Percentiles rank a stretch among this genome's conserved stretches.
These are phyloP conservation scores for Arxiozyma telluris DNA, from an alignment of 1,139 yeast genomes.

Conservation along the genomic window DNA sequence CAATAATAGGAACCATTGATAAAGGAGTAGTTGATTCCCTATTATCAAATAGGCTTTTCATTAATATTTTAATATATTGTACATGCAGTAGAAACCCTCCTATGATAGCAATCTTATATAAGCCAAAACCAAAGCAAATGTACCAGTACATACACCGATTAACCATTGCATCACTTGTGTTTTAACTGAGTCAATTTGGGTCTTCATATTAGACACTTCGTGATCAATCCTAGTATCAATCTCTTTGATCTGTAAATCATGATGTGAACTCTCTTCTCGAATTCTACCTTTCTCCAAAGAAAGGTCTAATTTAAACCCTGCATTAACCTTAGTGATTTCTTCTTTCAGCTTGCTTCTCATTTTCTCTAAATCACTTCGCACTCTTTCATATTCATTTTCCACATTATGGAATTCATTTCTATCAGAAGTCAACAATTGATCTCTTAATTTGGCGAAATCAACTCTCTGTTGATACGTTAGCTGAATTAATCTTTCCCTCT, in stretches of 20 bases:
- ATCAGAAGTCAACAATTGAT: conserved; percentile 83
- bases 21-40: neutral
- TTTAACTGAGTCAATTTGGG: conserved; percentile 89
- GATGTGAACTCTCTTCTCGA: conserved; percentile 85
- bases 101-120: conserved; percentile 76
- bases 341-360: conserved; percentile 77
- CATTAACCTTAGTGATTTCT: conserved; percentile 83
- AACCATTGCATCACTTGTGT: conserved; percentile 97
- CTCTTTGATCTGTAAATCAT: conserved; percentile 88
- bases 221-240: conserved; percentile 93
- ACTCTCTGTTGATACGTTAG: conserved; percentile 93
- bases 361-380: conserved; percentile 78
- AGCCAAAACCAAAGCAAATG: conserved; percentile 86
- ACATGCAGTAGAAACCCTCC: conserved; percentile 1
- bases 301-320: conserved; percentile 81
- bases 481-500: conserved; percentile 71
- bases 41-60: too few relatives aligned
- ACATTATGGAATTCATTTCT: conserved; percentile 74
- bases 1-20: too few relatives aligned
- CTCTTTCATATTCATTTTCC: conserved; percentile 79
- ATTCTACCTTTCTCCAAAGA: conserved; percentile 92
- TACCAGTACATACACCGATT: conserved; percentile 96
- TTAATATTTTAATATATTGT: too few relatives aligned
- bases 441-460: conserved; percentile 87
- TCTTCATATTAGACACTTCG: conserved; percentile 87